A percentile compares a stretch with the other conserved stretches of the same genome.
Evolutionary conservation across 805 yeast genomes (phyloP).

Genomic region (Tetrapisispora taiwanensis): DNA sequence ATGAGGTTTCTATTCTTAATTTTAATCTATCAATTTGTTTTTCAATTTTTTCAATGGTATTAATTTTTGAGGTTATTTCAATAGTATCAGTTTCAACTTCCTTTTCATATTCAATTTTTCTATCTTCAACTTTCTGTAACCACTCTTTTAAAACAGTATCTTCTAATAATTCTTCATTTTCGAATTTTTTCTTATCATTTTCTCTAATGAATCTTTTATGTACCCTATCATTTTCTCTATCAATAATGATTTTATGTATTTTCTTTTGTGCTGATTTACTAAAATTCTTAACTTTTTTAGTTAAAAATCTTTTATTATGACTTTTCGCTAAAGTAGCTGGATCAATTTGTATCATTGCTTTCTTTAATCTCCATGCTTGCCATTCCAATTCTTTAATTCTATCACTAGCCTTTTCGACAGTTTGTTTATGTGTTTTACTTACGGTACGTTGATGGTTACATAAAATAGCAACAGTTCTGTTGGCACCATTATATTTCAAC

Average conservation of each 20-base stretch:
- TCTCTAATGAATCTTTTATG: conserved; percentile 63
- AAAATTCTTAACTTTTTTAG: conserved; percentile 43
- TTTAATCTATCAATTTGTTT: conserved; percentile 64
- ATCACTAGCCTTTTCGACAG: conserved; percentile 71
- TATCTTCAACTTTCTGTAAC: conserved; percentile 44
- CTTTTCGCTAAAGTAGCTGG: conserved; percentile 23
- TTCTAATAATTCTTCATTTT: conserved; percentile 43
- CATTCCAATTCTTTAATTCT: conserved; percentile 72
- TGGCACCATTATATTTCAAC: conserved; percentile 85
- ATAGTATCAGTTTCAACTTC: conserved; percentile 54
- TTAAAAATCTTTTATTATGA: conserved; percentile 12
- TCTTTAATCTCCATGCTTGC: conserved; percentile 69
- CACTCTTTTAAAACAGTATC: conserved; percentile 50
- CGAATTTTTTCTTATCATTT: conserved; percentile 58
- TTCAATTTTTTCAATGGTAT: conserved; percentile 57
- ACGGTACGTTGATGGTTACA: conserved; percentile 97
- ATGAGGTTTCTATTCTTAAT: conserved; percentile 55
- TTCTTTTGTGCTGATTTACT: conserved; percentile 51
- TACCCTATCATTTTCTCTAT: conserved; percentile 54
- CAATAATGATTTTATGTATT: conserved; percentile 51
- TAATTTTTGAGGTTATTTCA: conserved; percentile 41
- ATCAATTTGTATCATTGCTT: conserved; percentile 60
- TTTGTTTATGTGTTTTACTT: conserved; percentile 69
- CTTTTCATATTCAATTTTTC: conserved; percentile 38
- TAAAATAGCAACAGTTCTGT: conserved; percentile 86